Base-by-base conservation (phyloP, 1,284 basidiomycete species). In the Sanghuangporus sanghuang region DNA sequence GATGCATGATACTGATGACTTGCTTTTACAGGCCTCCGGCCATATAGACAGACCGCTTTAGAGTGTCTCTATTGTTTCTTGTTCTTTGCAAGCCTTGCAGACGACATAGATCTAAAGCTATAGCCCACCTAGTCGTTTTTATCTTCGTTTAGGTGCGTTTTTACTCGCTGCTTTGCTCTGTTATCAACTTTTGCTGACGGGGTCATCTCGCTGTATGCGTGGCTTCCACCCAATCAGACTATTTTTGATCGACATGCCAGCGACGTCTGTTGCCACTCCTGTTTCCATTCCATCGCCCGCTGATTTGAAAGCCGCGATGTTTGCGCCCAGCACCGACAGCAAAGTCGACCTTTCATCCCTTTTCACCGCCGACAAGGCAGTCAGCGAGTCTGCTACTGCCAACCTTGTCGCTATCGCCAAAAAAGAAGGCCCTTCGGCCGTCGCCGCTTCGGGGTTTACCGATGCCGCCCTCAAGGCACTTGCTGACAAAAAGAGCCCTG, bases 401-500 rank as follows among this genome's bases (percentile, higher is more conserved):
- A 81, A 86, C 62, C 84, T 98, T 70, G 89, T 85, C 70, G 82
- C 86, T 64, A 78, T 85, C 73, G 85, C 85, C 70, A 86, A 93
- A 87, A 92, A 92, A 78, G 87, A 95, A 69, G 95, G 95, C 73
- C 90, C 94, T 68, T 78, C 87, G 68, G 90, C 89, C 72, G 85
- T 98, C 73, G 82, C 84, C 71, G 81, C 87, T 70, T 81, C 89
- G 67, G 91, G 86, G 70, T 92, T 97, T 78, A 80, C 81, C 64
- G 89, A 90, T 68, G 93, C 94, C 70, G 80, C 89, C 70, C 74
- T 93, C 77, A 95, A 93, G 84, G 90, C 90, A 64, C 89, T 95
- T 68, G 82, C 81, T 75, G 94, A 96, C 86, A 96, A 96, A 87
- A 93, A 93, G 80, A 91, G 88, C 11, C 87, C 89, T 54, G 86